These are phyloP conservation scores for Alternaria ventricosa DNA, from an alignment of 2,329 filamentous ascomycete genomes.

Conservation along the genomic window DNA sequence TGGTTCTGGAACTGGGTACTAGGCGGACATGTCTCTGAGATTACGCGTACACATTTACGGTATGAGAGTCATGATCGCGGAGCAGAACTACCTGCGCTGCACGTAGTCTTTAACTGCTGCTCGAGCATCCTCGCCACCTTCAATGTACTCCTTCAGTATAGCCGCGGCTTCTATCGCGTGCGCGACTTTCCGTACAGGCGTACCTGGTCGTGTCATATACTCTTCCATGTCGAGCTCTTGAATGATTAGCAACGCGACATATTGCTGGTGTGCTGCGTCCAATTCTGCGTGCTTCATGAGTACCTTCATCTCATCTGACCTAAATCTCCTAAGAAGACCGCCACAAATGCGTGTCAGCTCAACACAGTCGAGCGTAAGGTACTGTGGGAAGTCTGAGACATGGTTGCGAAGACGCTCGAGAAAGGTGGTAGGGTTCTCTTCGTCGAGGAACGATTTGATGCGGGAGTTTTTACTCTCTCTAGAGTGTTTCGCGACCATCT, in stretches of 20 bases:
- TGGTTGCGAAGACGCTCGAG: neutral
- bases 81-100: neutral
- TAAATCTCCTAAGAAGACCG: neutral
- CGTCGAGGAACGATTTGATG: neutral
- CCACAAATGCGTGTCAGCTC: neutral
- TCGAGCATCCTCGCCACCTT: neutral
- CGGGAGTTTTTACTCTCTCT: neutral
- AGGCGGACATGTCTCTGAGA: neutral
- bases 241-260: neutral
- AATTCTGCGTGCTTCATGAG: neutral
- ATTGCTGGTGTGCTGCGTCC: neutral
- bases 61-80: neutral
- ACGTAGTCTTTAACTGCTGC: neutral
- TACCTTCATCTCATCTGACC: neutral
- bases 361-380: neutral
- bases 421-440: neutral
- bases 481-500: neutral
- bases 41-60: neutral
- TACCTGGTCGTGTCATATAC: neutral
- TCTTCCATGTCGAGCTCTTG: neutral
- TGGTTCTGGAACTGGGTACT: neutral
- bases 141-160: neutral
- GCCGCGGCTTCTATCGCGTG: neutral
- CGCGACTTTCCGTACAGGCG: neutral
- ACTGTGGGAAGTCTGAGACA: neutral